Evolutionary conservation across 352 stramenopile species (phyloP).

Genomic region (Thalassiosira hispida): DNA sequence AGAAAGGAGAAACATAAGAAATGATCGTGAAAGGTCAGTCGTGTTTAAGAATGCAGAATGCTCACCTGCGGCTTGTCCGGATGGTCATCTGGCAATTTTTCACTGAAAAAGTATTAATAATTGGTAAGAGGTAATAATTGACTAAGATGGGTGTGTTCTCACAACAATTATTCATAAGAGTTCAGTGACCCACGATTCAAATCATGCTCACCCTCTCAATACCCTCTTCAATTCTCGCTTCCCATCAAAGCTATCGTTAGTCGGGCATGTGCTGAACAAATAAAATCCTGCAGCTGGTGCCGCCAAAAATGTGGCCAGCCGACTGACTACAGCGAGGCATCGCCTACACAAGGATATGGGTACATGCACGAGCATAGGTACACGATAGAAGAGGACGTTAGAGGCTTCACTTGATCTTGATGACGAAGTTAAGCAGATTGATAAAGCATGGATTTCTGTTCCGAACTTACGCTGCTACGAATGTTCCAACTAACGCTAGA

Average conservation of each 20-base stretch:
- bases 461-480: slow-evolving; percentile 25
- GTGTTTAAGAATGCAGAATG: background rate
- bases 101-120: slow-evolving; percentile 16
- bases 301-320: slow-evolving; percentile 35
- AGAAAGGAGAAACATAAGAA: background rate
- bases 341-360: slow-evolving; percentile 13
- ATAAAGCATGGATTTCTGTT: background rate
- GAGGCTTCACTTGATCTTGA: too few relatives aligned
- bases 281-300: slow-evolving; percentile 36
- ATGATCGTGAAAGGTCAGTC: background rate
- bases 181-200: background rate
- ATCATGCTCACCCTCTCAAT: slow-evolving; percentile 48
- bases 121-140: background rate
- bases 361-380: background rate
- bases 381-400: background rate
- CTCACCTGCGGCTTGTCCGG: slow-evolving; percentile 65
- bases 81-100: slow-evolving; percentile 75
- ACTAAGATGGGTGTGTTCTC: too few relatives aligned
- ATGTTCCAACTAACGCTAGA: slow-evolving; percentile 27
- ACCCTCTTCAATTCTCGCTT: slow-evolving; percentile 80
- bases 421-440: background rate
- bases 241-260: slow-evolving; percentile 67
- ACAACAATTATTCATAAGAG: background rate
- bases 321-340: slow-evolving; percentile 20
- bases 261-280: slow-evolving; percentile 64